Evolutionary conservation across 2,329 filamentous ascomycete genomes (phyloP), one percentile per base, ranked within the genome.

Genomic region (Ophiostoma ulmi): DNA sequence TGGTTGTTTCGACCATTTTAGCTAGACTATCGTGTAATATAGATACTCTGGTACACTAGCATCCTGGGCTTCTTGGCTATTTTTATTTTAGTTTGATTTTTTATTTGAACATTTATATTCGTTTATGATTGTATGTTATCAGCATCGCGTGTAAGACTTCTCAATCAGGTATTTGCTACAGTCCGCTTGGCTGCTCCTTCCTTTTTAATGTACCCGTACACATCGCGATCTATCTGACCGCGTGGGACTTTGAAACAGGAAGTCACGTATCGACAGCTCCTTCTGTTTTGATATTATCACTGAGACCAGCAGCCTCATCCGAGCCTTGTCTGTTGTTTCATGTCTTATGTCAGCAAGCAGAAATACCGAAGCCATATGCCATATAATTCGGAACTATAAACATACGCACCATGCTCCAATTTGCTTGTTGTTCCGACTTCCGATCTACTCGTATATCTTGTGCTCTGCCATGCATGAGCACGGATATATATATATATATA

Each of bases 261-360:
- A 58, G 22, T 31, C 14, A 58, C 14, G 52, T 26, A 14, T 58
- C 52, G 52, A 10, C 52, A 11, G 52, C 52, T 58, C 52, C 52
- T 58, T 58, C 52, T 14, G 52, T 58, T 22, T 31, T 26, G 44
- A 48, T 17, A 26, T 58, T 26, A 48, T 48, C 44, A 48, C 44
- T 58, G 22, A 58, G 52, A 26, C 52, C 52, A 58, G 52, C 52
- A 58, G 52, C 52, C 48, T 55, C 48, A 55, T 31, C 48, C 48
- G 20, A 58, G 52, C 52, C 52, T 58, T 26, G 52, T 6, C 52
- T 1, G 22, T 17, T 7, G 11, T 0, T 20, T n/a, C n/a, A 48
- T 13, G 1, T 13, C 44, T 58, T 58, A 58, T 58, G 52, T 58
- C n/a, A 31, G 52, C 44, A 48, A 48, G 14, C 4, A 31, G 31